phyloP scores from a whole-genome alignment of 768 basidiomycete genomes.

The Podaxis sp. region DNA sequence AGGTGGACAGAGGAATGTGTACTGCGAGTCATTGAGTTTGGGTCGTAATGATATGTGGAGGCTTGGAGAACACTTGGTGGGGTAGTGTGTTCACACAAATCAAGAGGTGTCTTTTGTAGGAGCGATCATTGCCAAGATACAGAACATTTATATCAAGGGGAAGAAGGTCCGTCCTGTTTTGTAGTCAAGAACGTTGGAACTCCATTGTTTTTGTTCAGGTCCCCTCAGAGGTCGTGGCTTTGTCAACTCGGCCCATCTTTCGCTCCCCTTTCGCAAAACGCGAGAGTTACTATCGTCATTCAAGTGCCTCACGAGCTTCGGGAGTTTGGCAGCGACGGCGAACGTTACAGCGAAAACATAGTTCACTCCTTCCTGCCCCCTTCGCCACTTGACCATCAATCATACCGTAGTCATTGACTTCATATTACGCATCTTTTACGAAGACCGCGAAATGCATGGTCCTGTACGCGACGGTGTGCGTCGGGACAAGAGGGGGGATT shows the following conservation, averaged over 20 bases:
- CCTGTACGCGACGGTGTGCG: conserved; percentile 48
- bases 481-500: conserved; percentile 68
- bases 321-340: conserved; percentile 96
- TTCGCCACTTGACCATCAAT: conserved; percentile 47
- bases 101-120: conserved; percentile 89
- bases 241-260: conserved; percentile 85
- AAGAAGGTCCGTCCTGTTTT: conserved; percentile 47
- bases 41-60: conserved; percentile 98
- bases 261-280: conserved; percentile 87
- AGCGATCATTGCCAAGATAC: conserved; percentile 78
- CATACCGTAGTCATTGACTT: conserved; percentile 94
- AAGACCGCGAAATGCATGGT: conserved; percentile 74
- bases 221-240: conserved; percentile 78
- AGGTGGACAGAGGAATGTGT: conserved; percentile 69
- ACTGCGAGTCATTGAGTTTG: conserved; percentile 87
- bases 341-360: conserved; percentile 94
- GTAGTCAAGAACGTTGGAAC: neutral
- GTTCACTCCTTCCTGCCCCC: conserved; percentile 78
- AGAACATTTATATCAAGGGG: conserved; percentile 73
- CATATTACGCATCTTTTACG: conserved; percentile 90
- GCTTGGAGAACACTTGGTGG: conserved; percentile 76
- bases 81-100: conserved; percentile 78
- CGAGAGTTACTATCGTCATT: conserved; percentile 91
- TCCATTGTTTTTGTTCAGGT: conserved; percentile 43
- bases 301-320: conserved; percentile 95